These are phyloP conservation scores for Styphnolobium japonicum DNA, from an alignment of 306 rosid genomes.

Conservation along the genomic window DNA sequence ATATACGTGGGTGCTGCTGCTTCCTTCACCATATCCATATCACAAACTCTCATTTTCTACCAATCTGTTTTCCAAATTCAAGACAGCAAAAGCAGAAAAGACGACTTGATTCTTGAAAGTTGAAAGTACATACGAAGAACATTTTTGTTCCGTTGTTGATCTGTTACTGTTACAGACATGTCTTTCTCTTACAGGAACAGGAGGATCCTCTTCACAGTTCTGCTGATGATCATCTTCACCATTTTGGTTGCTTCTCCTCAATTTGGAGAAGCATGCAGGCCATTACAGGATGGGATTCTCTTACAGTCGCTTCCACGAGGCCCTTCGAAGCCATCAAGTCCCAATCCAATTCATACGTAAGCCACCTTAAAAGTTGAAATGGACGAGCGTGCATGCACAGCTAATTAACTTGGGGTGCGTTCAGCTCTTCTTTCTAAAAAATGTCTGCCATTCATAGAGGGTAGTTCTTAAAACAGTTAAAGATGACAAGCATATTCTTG, in stretches of 20 bases:
- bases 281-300: conserved; percentile 25
- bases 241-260: conserved; percentile 29
- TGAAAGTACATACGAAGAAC: too few relatives aligned
- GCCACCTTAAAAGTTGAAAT: background rate
- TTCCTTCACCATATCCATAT: background rate
- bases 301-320: conserved; percentile 35
- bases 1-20: background rate
- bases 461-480: too few relatives aligned
- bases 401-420: background rate
- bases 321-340: background rate
- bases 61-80: background rate
- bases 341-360: conserved; percentile 25
- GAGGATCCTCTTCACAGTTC: conserved; percentile 6
- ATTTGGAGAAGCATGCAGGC: conserved; percentile 38
- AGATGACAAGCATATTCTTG: background rate
- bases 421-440: background rate
- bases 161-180: background rate
- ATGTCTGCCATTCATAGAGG: background rate
- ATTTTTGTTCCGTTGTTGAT: too few relatives aligned
- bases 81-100: background rate
- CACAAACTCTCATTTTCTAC: background rate
- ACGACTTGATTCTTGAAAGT: background rate
- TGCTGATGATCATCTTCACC: conserved; percentile 21
- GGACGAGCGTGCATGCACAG: background rate
- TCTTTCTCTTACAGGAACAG: conserved; percentile 10